Evolutionary conservation across 2,329 filamentous ascomycete species (phyloP).

Genomic region (Cytospora mali): DNA sequence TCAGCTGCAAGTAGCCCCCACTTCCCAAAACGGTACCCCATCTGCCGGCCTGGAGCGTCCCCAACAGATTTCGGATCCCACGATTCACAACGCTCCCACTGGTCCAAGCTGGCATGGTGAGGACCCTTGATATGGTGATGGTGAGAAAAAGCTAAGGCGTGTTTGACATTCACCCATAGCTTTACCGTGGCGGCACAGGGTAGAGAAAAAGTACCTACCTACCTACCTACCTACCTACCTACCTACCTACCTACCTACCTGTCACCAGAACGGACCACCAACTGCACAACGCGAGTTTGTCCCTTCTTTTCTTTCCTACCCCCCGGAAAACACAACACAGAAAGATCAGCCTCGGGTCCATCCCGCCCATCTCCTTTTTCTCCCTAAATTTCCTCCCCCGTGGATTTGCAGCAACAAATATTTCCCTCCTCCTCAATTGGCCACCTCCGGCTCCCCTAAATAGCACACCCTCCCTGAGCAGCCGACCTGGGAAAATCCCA

Average conservation of each 20-base stretch:
- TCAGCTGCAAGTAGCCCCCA: background rate
- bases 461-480: constrained; percentile 3
- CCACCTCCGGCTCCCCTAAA: constrained; percentile 5
- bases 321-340: background rate
- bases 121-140: constrained; percentile 3
- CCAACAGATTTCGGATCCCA: constrained; percentile 25
- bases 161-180: constrained; percentile 1
- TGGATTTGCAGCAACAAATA: constrained; percentile 2
- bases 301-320: background rate
- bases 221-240: too few relatives aligned
- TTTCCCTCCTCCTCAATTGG: constrained; percentile 5
- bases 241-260: too few relatives aligned
- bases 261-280: background rate
- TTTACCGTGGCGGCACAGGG: too few relatives aligned
- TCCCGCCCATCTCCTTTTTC: constrained; percentile 1
- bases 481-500: background rate
- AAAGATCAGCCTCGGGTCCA: constrained; percentile 5
- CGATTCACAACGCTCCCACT: constrained; percentile 8
- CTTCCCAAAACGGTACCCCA: constrained; percentile 3
- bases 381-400: constrained; percentile 8
- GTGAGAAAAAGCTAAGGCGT: constrained; percentile 1
- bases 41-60: constrained; percentile 24
- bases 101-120: background rate
- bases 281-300: background rate
- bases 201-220: too few relatives aligned